A percentile compares a stretch with the other conserved stretches of the same genome.
These are phyloP conservation scores for Smallanthus sonchifolius DNA, from an alignment of 129 eudicot species.

Conservation along the genomic window DNA sequence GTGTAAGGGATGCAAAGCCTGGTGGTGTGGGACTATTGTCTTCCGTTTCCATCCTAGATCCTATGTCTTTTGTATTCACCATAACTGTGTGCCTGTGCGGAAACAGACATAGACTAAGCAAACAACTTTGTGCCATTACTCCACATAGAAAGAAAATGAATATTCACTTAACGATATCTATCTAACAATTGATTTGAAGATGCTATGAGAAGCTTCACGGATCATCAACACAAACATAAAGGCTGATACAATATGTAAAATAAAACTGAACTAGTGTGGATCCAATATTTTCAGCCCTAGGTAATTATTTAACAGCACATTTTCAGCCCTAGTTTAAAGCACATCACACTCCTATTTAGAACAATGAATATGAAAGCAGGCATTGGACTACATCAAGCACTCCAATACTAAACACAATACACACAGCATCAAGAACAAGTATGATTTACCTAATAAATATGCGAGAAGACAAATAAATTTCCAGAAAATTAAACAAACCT, in stretches of 20 bases:
- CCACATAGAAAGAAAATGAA: neutral
- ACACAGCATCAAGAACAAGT: neutral
- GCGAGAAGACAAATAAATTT: neutral
- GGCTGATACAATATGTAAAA: neutral
- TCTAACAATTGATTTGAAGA: neutral
- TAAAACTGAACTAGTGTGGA: neutral
- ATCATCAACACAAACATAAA: neutral
- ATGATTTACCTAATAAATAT: neutral
- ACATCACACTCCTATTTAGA: neutral
- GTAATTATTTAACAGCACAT: too few relatives aligned
- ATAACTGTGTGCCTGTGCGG: conserved; percentile 32
- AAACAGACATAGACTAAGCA: conserved; percentile 10
- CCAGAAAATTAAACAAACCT: neutral
- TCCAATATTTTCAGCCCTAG: too few relatives aligned
- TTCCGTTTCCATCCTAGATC: neutral
- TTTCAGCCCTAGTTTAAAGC: neutral
- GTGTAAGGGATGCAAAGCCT: conserved; percentile 54
- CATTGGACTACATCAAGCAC: neutral
- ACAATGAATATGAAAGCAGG: neutral
- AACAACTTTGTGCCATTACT: neutral
- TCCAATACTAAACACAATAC: neutral
- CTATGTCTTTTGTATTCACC: conserved; percentile 30
- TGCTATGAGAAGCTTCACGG: neutral
- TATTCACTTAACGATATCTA: neutral
- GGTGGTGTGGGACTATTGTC: conserved; percentile 50